A percentile compares a stretch with the other conserved stretches of the same genome.
phyloP scores from a whole-genome alignment of 2,329 filamentous ascomycete genomes.

The Ophiostoma ulmi region DNA sequence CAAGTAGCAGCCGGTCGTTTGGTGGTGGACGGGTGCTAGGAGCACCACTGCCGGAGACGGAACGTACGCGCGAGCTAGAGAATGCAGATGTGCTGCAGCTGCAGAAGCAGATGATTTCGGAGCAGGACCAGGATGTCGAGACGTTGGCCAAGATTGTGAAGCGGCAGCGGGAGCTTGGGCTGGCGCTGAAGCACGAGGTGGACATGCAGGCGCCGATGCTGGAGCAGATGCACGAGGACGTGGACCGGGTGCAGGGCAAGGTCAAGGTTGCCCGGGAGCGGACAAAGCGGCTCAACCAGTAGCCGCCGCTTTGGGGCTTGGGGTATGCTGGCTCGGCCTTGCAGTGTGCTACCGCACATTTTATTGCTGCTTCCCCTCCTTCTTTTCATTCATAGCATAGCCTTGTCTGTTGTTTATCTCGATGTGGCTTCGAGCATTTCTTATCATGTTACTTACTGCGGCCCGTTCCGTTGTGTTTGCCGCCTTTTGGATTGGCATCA shows the following conservation, averaged over 20 bases:
- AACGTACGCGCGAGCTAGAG: slow-evolving; percentile 69
- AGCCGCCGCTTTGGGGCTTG: background rate
- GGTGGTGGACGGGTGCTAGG: slow-evolving; percentile 63
- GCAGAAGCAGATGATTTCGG: slow-evolving; percentile 66
- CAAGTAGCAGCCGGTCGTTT: slow-evolving; percentile 32
- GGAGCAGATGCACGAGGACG: slow-evolving; percentile 60
- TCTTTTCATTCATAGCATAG: background rate
- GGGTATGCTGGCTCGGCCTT: too few relatives aligned
- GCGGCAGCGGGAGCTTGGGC: slow-evolving; percentile 70
- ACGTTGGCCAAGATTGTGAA: slow-evolving; percentile 63
- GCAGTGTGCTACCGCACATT: too few relatives aligned
- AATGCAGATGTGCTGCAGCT: slow-evolving; percentile 69
- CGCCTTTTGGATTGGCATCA: background rate
- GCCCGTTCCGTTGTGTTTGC: background rate
- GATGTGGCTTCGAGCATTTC: background rate
- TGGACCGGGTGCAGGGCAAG: slow-evolving; percentile 62
- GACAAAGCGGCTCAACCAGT: slow-evolving; percentile 54
- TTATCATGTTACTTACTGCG: background rate
- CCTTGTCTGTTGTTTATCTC: background rate
- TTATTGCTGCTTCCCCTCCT: background rate
- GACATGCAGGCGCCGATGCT: slow-evolving; percentile 67
- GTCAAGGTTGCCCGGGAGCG: slow-evolving; percentile 68
- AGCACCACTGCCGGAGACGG: slow-evolving; percentile 67
- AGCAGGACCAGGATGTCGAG: slow-evolving; percentile 70
- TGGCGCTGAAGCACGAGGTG: slow-evolving; percentile 70